Evolutionary conservation across 1,139 yeast species (phyloP), one percentile per base, ranked within the genome.

Genomic region (Yamadazyma taylorii): DNA sequence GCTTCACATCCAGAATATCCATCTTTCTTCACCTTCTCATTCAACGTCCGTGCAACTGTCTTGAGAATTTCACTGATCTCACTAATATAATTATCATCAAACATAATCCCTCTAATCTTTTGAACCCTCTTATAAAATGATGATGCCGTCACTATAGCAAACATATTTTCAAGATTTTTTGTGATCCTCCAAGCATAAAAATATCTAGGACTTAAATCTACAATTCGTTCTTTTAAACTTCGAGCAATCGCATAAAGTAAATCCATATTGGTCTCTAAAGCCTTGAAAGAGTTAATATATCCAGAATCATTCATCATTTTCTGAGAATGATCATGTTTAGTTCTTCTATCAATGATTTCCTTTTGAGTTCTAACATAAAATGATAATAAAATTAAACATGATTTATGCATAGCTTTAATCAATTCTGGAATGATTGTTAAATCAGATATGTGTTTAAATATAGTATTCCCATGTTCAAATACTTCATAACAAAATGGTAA

Each of bases 171-270:
- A 31, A 65, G 59, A 2, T 64, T 57, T 38, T 63, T 66, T 8
- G 61, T 55, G 2, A 64, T 52, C 41, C 66, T 55, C 75, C 75
- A 69, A 1, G 75, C 73, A 47, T 61, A 64, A 45, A 63, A 69
- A 43, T 68, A 69, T 36, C 68, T 50, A 27, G 59, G 58, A 40
- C 71, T 66, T 32, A 60, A 53, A 24, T 56, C 52, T 2, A 60
- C 48, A 42, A 66, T 42, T 1, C 61, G 55, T 0, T 52, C 52
- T 22, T 58, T 47, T 27, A 58, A 49, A 30, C 44, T 45, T 27
- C 50, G 50, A n/a, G 48, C 35, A n/a, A 60, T 35, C 24, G 41
- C 51, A 33, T 53, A 54, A 32, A 48, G 29, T 9, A 50, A 38
- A 19, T 35, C 31, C 11, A 33, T 28, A 5, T 33, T 36, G 8